phyloP scores from a whole-genome alignment of 495 filamentous ascomycete species.

The Lasiosphaeriaceae sp. region DNA sequence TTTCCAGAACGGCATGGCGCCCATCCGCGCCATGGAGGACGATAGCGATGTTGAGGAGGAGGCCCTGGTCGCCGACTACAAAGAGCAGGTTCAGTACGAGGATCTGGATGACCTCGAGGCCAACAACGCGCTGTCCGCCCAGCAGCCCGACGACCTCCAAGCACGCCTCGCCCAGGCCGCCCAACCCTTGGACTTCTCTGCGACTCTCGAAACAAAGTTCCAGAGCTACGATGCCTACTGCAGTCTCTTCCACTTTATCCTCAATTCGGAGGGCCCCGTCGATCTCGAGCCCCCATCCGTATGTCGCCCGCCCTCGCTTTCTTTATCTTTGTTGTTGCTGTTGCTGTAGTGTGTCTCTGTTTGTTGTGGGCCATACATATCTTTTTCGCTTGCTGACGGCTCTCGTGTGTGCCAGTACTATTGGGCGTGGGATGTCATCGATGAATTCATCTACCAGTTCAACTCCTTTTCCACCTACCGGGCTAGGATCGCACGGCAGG shows the following conservation, averaged over 20 bases:
- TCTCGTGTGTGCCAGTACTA: constrained; percentile 63
- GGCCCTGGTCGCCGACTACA: constrained; percentile 88
- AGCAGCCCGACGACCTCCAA: constrained; percentile 76
- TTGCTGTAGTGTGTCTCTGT: neutral
- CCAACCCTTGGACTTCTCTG: constrained; percentile 91
- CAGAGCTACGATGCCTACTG: constrained; percentile 99
- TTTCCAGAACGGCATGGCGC: constrained; percentile 48
- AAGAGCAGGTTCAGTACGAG: constrained; percentile 88
- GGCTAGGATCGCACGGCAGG: constrained; percentile 81
- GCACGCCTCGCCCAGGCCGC: constrained; percentile 84
- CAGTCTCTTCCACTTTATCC: constrained; percentile 96
- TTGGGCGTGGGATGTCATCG: constrained; percentile 99
- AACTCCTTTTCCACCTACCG: constrained; percentile 98
- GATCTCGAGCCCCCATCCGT: constrained; percentile 95
- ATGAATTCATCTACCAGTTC: constrained; percentile 99
- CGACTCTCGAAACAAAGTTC: constrained; percentile 91
- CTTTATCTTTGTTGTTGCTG: neutral
- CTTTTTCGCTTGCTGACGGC: constrained; percentile 22
- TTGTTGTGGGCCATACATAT: too few relatives aligned
- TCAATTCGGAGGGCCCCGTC: constrained; percentile 97
- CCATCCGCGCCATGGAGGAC: constrained; percentile 59
- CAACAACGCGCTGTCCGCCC: constrained; percentile 42
- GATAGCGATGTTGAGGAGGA: constrained; percentile 94
- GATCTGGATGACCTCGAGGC: constrained; percentile 74
- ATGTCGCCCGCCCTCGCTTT: constrained; percentile 31